phyloP scores from a whole-genome alignment of 306 rosid species.

The Cucurbita moschata region DNA sequence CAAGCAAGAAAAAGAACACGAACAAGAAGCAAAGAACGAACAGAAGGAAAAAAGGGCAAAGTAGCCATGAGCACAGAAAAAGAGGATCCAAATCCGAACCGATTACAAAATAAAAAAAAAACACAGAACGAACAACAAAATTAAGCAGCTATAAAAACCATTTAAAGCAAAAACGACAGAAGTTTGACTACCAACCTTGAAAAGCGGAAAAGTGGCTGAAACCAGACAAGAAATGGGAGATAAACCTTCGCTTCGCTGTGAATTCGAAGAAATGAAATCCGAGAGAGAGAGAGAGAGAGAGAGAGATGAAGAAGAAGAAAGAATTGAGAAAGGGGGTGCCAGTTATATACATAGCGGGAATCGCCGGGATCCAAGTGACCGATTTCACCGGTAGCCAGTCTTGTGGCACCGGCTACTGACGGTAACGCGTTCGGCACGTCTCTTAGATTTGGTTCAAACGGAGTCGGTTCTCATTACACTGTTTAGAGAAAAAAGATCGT shows the following conservation, averaged over 20 bases:
- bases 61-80: not conserved
- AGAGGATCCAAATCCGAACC: constrained; percentile 11
- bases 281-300: not conserved
- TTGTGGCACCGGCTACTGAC: constrained; percentile 18
- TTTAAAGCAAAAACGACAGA: not conserved
- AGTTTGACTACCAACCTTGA: constrained; percentile 15
- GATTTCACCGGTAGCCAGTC: constrained; percentile 9
- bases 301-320: not conserved
- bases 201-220: not conserved
- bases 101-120: not conserved
- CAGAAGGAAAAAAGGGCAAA: not conserved
- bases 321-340: not conserved
- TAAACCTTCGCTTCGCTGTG: constrained; percentile 1
- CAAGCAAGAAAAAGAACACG: not conserved
- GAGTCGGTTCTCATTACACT: constrained; percentile 23
- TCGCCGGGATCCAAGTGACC: constrained; percentile 21
- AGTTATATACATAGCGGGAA: constrained; percentile 32
- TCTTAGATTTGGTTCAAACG: not conserved
- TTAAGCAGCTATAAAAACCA: not conserved
- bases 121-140: not conserved
- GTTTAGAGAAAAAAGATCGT: not conserved
- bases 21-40: not conserved
- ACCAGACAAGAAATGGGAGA: constrained; percentile 3
- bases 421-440: constrained; percentile 10
- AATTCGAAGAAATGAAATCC: not conserved